Evolutionary conservation across 257 asterid genomes (phyloP).

Genomic region (Solanum ossicruentum): DNA sequence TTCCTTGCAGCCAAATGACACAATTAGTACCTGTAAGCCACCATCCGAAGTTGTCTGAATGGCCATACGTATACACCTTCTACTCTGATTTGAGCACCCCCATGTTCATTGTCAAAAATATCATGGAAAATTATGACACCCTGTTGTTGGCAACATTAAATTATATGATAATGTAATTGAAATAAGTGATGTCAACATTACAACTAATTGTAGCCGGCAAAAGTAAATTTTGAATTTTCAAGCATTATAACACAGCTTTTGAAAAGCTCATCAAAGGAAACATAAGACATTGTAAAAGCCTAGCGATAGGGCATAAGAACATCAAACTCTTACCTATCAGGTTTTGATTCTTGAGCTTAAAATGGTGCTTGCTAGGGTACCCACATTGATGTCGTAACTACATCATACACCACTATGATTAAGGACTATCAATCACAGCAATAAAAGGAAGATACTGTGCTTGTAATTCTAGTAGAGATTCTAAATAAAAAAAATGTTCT

Average conservation of each 20-base stretch:
- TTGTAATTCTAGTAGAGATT: neutral
- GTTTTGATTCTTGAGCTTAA: neutral
- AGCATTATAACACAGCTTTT: neutral
- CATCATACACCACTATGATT: neutral
- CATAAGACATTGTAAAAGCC: neutral
- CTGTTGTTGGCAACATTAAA: conserved; percentile 19
- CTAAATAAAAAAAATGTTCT: neutral
- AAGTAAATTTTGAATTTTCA: neutral
- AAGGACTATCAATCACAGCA: neutral
- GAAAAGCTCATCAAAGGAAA: neutral
- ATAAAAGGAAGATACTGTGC: neutral
- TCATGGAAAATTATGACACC: conserved; percentile 91
- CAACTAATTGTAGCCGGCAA: neutral
- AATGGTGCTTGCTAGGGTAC: neutral
- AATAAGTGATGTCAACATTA: neutral
- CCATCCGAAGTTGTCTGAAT: conserved; percentile 95
- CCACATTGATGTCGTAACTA: neutral
- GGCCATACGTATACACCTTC: conserved; percentile 99
- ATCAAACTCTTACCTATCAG: neutral
- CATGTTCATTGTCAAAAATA: conserved; percentile 70
- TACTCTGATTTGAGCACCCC: conserved; percentile 78
- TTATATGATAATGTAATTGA: conserved; percentile 3
- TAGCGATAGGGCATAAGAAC: neutral
- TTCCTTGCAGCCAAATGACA: neutral
- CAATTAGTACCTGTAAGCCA: conserved; percentile 61